These are phyloP conservation scores for Trametes hirsuta DNA, from an alignment of 1,284 basidiomycete genomes.

Conservation along the genomic window DNA sequence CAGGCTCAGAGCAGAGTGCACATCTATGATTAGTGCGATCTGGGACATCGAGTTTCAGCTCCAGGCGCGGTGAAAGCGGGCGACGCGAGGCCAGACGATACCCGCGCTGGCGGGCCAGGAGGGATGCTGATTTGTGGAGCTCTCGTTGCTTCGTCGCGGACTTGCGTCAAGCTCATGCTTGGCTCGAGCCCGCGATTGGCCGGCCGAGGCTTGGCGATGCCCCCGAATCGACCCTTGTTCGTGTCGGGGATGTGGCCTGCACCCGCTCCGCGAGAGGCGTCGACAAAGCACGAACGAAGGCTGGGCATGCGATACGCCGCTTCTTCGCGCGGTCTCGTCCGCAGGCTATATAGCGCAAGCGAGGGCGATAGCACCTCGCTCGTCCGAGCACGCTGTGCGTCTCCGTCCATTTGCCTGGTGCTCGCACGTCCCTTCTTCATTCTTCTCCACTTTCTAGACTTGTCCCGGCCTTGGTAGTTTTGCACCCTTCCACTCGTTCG, in stretches of 20 bases:
- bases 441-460: conserved; percentile 10
- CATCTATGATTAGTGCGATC: conserved; percentile 5
- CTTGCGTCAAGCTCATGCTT: not conserved
- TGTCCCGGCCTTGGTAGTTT: conserved; percentile 13
- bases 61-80: not conserved
- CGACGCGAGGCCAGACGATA: conserved; percentile 11
- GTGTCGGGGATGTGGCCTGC: not conserved
- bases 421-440: conserved; percentile 1
- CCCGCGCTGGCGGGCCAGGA: conserved; percentile 7
- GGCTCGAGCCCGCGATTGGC: conserved; percentile 13
- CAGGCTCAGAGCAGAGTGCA: not conserved
- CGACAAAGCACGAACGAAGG: conserved; percentile 6
- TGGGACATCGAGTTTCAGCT: not conserved
- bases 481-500: conserved; percentile 7
- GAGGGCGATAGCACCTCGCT: not conserved
- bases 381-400: conserved; percentile 23
- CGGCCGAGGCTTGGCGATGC: conserved; percentile 10
- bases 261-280: not conserved
- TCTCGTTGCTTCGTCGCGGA: too few species aligned
- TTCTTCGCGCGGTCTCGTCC: conserved; percentile 3
- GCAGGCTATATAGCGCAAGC: conserved; percentile 8
- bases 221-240: conserved; percentile 3
- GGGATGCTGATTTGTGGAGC: not conserved
- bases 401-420: conserved; percentile 21
- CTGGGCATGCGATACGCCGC: conserved; percentile 6